These are phyloP conservation scores for Salvia rosmarinus DNA, from an alignment of 257 asterid genomes.

Conservation along the genomic window DNA sequence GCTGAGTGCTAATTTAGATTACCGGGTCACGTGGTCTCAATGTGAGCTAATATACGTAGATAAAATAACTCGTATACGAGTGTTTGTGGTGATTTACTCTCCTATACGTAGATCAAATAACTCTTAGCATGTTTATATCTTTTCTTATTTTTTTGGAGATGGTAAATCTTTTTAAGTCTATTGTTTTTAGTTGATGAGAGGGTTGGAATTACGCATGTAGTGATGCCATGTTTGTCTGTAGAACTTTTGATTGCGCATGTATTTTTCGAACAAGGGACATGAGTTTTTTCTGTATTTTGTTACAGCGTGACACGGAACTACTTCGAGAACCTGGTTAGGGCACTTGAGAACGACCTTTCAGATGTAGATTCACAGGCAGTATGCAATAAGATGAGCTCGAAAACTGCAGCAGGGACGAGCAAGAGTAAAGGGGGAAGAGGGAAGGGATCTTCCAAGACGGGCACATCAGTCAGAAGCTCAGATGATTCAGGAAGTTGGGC, in stretches of 20 bases:
- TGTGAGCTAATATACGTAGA: too few relatives aligned
- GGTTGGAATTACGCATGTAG: not conserved
- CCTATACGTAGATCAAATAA: too few relatives aligned
- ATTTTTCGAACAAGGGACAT: not conserved
- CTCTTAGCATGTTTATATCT: not conserved
- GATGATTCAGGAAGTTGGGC: slow-evolving; percentile 68
- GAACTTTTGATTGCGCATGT: not conserved
- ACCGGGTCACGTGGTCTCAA: not conserved
- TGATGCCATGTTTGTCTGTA: not conserved
- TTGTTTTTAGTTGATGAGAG: not conserved
- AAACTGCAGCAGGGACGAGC: slow-evolving; percentile 60
- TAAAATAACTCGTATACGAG: not conserved
- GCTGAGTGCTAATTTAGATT: not conserved
- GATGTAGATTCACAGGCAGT: slow-evolving; percentile 82
- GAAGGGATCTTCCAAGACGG: slow-evolving; percentile 54
- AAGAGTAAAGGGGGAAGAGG: slow-evolving; percentile 68
- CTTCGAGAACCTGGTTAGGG: slow-evolving; percentile 91
- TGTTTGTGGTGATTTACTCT: not conserved
- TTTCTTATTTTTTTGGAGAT: not conserved
- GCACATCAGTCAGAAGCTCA: slow-evolving; percentile 46
- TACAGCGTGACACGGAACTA: slow-evolving; percentile 85
- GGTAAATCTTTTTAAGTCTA: too few relatives aligned
- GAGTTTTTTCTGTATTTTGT: slow-evolving; percentile 21
- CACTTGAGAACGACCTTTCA: slow-evolving; percentile 87
- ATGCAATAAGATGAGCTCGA: slow-evolving; percentile 54